These are phyloP conservation scores for Ogataea corticis DNA, from an alignment of 805 yeast species.

Conservation along the genomic window DNA sequence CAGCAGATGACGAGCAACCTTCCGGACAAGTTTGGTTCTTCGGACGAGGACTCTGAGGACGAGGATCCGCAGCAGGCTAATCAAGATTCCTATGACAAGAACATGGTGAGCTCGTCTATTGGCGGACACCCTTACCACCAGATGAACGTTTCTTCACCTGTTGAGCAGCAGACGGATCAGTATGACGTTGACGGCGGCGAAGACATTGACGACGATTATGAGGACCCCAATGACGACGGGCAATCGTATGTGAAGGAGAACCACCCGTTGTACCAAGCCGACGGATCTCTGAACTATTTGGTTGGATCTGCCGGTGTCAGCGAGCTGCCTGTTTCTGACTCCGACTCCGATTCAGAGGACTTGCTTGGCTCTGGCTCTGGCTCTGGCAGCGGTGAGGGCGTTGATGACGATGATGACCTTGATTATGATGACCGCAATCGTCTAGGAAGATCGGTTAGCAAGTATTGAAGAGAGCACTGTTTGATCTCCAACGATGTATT, in stretches of 20 bases:
- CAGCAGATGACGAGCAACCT: conserved; percentile 64
- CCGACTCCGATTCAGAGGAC: conserved; percentile 32
- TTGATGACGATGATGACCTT: conserved; percentile 26
- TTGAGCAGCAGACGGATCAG: conserved; percentile 64
- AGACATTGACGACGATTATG: conserved; percentile 65
- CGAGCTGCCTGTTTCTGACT: conserved; percentile 23
- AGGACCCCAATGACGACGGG: conserved; percentile 82
- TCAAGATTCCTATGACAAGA: conserved; percentile 16
- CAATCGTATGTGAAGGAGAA: conserved; percentile 64
- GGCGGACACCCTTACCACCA: conserved; percentile 39
- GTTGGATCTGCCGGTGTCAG: conserved; percentile 20
- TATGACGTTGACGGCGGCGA: conserved; percentile 43
- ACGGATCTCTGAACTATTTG: conserved; percentile 32
- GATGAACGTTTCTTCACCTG: conserved; percentile 32
- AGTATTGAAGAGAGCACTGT: background rate
- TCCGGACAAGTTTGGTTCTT: conserved; percentile 49
- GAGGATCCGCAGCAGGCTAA: conserved; percentile 32
- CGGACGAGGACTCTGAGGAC: conserved; percentile 60
- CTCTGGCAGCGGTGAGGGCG: conserved; percentile 14
- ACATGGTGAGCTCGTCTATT: conserved; percentile 26
- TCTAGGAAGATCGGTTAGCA: conserved; percentile 14
- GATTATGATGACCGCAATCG: conserved; percentile 19
- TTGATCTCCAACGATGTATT: conserved; percentile 1
- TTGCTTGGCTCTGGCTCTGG: conserved; percentile 25
- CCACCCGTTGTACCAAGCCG: conserved; percentile 60